These are phyloP conservation scores for Penicillium aurantiogriseum DNA, from an alignment of 2,329 filamentous ascomycete species.

Conservation along the genomic window DNA sequence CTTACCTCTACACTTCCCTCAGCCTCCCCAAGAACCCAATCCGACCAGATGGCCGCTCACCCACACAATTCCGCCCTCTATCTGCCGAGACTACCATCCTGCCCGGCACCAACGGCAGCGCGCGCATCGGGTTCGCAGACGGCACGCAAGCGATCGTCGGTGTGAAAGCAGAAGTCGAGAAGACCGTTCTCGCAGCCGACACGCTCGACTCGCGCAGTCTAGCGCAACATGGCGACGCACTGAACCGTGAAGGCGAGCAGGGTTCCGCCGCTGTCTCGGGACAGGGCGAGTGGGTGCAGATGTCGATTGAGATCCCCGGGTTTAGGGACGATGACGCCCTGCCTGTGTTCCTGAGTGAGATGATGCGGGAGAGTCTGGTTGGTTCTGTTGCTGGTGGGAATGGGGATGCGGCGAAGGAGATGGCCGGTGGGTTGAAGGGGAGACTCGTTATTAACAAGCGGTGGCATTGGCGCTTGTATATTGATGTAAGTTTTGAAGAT, in stretches of 20 bases:
- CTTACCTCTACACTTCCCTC: slow-evolving; percentile 88
- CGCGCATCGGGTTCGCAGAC: slow-evolving; percentile 89
- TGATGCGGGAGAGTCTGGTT: slow-evolving; percentile 83
- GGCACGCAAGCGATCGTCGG: slow-evolving; percentile 95
- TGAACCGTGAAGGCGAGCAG: slow-evolving; percentile 28
- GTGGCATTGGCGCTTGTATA: slow-evolving; percentile 95
- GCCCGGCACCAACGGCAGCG: slow-evolving; percentile 85
- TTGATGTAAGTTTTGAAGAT: slow-evolving; percentile 64
- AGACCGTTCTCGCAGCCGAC: slow-evolving; percentile 50
- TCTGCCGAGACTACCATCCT: slow-evolving; percentile 88
- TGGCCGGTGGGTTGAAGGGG: slow-evolving; percentile 66
- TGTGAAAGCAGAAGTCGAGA: slow-evolving; percentile 91
- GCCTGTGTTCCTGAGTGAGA: slow-evolving; percentile 81
- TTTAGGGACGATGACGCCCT: slow-evolving; percentile 85
- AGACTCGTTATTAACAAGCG: slow-evolving; percentile 81
- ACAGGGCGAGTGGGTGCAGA: slow-evolving; percentile 76
- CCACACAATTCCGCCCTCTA: slow-evolving; percentile 86
- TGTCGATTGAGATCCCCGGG: slow-evolving; percentile 88
- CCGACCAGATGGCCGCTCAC: slow-evolving; percentile 78
- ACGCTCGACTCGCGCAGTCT: slow-evolving; percentile 41
- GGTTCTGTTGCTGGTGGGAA: slow-evolving; percentile 66
- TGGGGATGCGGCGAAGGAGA: slow-evolving; percentile 60
- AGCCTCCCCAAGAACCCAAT: slow-evolving; percentile 72
- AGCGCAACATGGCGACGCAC: slow-evolving; percentile 35
- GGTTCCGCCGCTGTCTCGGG: slow-evolving; percentile 27